Percentiles rank a stretch among this genome's conserved stretches.
phyloP scores from a whole-genome alignment of 345 rosid genomes.

The Arabis alpina region DNA sequence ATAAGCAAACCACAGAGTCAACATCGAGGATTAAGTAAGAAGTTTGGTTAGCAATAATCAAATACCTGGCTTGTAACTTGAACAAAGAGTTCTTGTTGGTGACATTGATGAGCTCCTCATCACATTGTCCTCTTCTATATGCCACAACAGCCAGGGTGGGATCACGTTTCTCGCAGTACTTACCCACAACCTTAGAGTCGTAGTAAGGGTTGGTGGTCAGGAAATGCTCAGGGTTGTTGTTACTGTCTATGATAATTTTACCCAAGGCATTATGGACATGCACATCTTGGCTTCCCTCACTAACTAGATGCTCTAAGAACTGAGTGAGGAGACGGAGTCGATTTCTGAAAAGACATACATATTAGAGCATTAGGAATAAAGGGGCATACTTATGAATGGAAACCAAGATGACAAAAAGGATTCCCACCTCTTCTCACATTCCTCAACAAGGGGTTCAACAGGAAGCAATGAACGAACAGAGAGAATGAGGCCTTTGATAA shows the following conservation, averaged over 20 bases:
- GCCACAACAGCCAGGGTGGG: slow-evolving; percentile 99
- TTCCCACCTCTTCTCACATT: slow-evolving; percentile 82
- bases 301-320: slow-evolving; percentile 99
- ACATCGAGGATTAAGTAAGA: slow-evolving; percentile 23
- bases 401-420: slow-evolving; percentile 19
- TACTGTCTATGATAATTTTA: slow-evolving; percentile 98
- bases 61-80: slow-evolving; percentile 97
- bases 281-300: slow-evolving; percentile 99
- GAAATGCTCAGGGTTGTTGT: slow-evolving; percentile 99
- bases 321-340: slow-evolving; percentile 99
- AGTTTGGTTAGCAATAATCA: slow-evolving; percentile 27
- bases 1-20: slow-evolving; percentile 40
- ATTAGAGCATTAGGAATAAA: slow-evolving; percentile 38
- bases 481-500: slow-evolving; percentile 96
- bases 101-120: slow-evolving; percentile 94
- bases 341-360: slow-evolving; percentile 61
- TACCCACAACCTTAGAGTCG: slow-evolving; percentile 98
- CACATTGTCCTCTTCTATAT: slow-evolving; percentile 97
- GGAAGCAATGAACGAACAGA: slow-evolving; percentile 88
- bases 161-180: slow-evolving; percentile 99
- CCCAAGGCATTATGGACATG: slow-evolving; percentile 99
- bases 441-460: slow-evolving; percentile 85
- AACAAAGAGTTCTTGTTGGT: slow-evolving; percentile 98
- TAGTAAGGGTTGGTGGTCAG: slow-evolving; percentile 98
- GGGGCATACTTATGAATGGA: slow-evolving; percentile 6